Conservation (phyloP, 2,329 filamentous ascomycete species). For the Fusarium vanettenii region DNA sequence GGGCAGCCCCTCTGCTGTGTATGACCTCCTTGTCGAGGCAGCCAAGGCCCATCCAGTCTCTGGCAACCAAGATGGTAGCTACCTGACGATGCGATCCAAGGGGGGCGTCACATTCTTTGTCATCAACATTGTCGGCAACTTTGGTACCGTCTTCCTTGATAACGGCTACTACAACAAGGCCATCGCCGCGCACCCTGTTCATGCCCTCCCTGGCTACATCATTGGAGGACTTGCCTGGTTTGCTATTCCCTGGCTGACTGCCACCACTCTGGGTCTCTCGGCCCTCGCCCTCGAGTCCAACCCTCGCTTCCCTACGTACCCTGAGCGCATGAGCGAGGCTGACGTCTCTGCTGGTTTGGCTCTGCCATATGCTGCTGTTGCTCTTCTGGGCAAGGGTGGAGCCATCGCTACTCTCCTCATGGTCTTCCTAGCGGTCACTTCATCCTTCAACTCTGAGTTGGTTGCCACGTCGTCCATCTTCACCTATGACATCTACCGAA, state of each 20-base stretch:
- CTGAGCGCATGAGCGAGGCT: slow-evolving; percentile 74
- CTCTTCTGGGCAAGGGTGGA: slow-evolving; percentile 83
- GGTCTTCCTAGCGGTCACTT: slow-evolving; percentile 91
- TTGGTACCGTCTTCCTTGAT: slow-evolving; percentile 85
- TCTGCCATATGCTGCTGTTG: slow-evolving; percentile 84
- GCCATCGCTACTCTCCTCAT: slow-evolving; percentile 83
- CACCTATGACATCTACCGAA: slow-evolving; percentile 90
- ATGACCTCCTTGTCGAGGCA: slow-evolving; percentile 78
- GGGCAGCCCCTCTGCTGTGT: slow-evolving; percentile 80
- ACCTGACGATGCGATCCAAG: slow-evolving; percentile 79
- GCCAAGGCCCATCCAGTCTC: slow-evolving; percentile 76
- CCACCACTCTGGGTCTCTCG: slow-evolving; percentile 86
- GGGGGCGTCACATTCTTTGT: slow-evolving; percentile 90
- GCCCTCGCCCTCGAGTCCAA: slow-evolving; percentile 82
- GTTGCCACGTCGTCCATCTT: slow-evolving; percentile 88
- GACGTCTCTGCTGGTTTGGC: slow-evolving; percentile 87
- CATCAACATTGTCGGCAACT: slow-evolving; percentile 87
- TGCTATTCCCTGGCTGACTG: slow-evolving; percentile 90
- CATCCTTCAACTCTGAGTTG: slow-evolving; percentile 82
- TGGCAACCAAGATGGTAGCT: slow-evolving; percentile 83
- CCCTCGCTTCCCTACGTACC: slow-evolving; percentile 78
- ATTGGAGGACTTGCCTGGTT: slow-evolving; percentile 90
- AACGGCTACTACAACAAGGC: slow-evolving; percentile 96
- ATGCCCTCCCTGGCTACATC: slow-evolving; percentile 90
- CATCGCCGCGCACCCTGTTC: slow-evolving; percentile 86